Evolutionary conservation across 2,329 filamentous ascomycete species (phyloP), one percentile per base, ranked within the genome.

Genomic region (Cordyceps cicadae): DNA sequence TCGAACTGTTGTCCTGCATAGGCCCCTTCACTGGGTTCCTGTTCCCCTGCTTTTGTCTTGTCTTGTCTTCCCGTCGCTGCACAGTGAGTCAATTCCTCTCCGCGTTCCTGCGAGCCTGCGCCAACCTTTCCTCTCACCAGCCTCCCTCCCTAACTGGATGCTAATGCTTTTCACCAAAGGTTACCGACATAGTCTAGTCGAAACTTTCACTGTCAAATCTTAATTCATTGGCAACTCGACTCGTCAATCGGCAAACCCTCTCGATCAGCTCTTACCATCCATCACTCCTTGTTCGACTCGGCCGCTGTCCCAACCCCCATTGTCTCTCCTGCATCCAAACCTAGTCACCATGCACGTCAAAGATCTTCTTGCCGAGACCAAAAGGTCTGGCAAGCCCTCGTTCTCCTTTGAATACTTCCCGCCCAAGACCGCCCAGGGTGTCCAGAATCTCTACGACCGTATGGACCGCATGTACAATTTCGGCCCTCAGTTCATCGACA

Each of bases 371-470:
- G 81, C 84, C 67, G 88, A 93, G 68, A 87, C 92, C 75, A 86
- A 92, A 76, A 83, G 84, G 77, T 85, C 87, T 70, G 86, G 87
- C 72, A 84, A 88, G 70, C 88, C 92, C 62, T 94, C 92, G 71
- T 97, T 97, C 81, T 99, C 94, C 63, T 99, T 99, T 79, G 94
- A 99, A 76, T 99, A 96, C 81, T 99, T 99, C 77, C 94, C 94
- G 56, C 94, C 94, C 45, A 99, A 99, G 80, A 99, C 94, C 8
- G 89, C 90, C 12, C 90, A 94, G 77, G 94, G 94, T 81, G 93
- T 99, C 14, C 94, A 99, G 78, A 99, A 99, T 75, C 87, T 99
- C 62, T 99, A 99, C 81, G 94, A 99, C 69, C 90, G 94, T 68
- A 97, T 99, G 90, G 94, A 99, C 77, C 92, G 92, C 76, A 99